A percentile compares a stretch with the other conserved stretches of the same genome.
Conservation (phyloP, 139 green algal species). For the Chlorella ohadii region DNA sequence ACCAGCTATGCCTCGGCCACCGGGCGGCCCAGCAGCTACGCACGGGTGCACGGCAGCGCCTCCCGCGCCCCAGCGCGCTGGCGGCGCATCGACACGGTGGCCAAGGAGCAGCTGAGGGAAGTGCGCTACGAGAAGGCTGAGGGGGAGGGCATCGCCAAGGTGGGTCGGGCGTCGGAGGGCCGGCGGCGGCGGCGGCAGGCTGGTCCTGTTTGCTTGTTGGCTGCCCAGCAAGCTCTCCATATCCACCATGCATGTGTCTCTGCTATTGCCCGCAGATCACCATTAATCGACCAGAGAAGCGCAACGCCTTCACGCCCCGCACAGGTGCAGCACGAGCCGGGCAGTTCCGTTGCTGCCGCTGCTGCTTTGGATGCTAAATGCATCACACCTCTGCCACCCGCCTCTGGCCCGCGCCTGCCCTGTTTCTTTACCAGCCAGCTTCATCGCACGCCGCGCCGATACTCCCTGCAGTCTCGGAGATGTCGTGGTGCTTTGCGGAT, state of each 20-base stretch:
- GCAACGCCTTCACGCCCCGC: constrained; percentile 95
- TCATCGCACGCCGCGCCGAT: no score
- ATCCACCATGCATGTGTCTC: neutral
- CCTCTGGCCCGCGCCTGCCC: no score
- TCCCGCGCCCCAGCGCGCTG: constrained; percentile 68
- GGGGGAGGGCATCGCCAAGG: constrained; percentile 92
- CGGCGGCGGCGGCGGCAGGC: neutral
- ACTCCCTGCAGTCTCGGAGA: constrained; percentile 77
- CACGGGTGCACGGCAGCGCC: constrained; percentile 81
- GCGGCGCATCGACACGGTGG: constrained; percentile 57
- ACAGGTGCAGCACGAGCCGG: constrained; percentile 73
- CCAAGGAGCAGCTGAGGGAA: constrained; percentile 73
- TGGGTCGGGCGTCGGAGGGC: constrained; percentile 7
- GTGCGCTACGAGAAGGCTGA: constrained; percentile 89
- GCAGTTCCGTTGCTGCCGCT: no score
- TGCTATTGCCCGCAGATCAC: constrained; percentile 79
- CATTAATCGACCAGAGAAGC: constrained; percentile 93
- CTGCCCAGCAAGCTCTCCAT: neutral
- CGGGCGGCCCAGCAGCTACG: constrained; percentile 60
- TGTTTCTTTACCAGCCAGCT: no score
- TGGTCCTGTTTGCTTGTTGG: neutral
- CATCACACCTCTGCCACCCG: no score
- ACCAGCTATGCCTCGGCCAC: constrained; percentile 43
- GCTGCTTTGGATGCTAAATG: neutral
- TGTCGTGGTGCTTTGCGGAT: constrained; percentile 90